Base-by-base conservation (phyloP, 2,329 filamentous ascomycete genomes). In the Mycosphaerella sp. region DNA sequence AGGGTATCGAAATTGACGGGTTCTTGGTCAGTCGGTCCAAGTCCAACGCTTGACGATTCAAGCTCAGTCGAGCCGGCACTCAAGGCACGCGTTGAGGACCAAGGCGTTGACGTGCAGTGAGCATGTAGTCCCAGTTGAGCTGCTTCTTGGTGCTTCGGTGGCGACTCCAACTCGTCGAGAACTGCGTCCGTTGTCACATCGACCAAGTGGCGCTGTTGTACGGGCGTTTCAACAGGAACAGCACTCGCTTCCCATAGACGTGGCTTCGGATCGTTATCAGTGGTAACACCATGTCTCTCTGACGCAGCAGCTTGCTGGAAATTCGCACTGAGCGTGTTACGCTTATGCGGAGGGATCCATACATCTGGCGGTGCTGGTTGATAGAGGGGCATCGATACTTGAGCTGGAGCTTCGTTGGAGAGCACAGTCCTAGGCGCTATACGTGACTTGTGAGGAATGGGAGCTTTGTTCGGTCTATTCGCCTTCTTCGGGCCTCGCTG, bases 271-370 rank as follows among this genome's bases (percentile, higher is more conserved):
- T 32, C 8, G 26, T 7, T 6, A 6, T 31, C 6, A 12, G 44
- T 44, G 39, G 36, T 21, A 38, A 32, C 12, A 31, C 21, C 12
- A 43, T 2, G 21, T 17, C 2, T 10, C 14, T 43, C 46, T 12
- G 17, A 23, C 5, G 34, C 46, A 23, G 46, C 38, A 47, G 23
- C 47, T 43, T 50, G 36, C 47, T 48, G 42, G 1, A 51, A 43
- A 12, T 52, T 47, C 8, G 43, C 48, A n/a, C 51, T 39, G 12
- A 49, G 11, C 10, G 44, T 32, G 21, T 54, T 54, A 12, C 47
- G 44, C 34, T 51, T 45, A 40, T 56, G 54, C 12, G 54, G 54
- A 34, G 54, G 52, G 6, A 54, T 11, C 8, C 34, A 44, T 29
- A 3, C 26, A 12, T 38, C 38, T 9, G 40, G 44, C 4, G 38